A percentile compares a stretch with the other conserved stretches of the same genome.
Evolutionary conservation across 1,284 basidiomycete species (phyloP).

Genomic region (Cutaneotrichosporon sp.): DNA sequence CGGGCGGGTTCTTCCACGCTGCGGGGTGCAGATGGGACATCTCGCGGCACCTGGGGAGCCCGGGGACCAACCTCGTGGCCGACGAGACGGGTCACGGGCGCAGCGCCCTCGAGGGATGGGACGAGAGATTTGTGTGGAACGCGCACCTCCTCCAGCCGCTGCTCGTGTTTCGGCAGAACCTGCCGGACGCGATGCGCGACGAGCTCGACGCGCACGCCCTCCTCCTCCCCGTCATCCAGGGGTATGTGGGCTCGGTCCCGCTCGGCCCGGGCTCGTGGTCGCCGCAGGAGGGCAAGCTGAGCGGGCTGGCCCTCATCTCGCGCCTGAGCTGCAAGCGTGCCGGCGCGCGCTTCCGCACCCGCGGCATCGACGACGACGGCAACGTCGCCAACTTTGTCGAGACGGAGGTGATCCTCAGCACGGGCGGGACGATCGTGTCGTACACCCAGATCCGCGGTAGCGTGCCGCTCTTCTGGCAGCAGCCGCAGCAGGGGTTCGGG

Average conservation of each 20-base stretch:
- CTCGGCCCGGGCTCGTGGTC: slow-evolving; percentile 73
- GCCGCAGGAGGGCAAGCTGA: slow-evolving; percentile 58
- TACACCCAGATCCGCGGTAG: slow-evolving; percentile 93
- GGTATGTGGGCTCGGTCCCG: slow-evolving; percentile 67
- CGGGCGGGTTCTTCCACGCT: slow-evolving; percentile 93
- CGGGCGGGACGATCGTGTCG: slow-evolving; percentile 79
- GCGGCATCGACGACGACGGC: slow-evolving; percentile 97
- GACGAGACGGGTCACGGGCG: slow-evolving; percentile 21
- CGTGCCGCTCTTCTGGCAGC: slow-evolving; percentile 98
- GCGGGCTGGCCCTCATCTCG: slow-evolving; percentile 74
- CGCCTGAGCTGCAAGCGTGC: slow-evolving; percentile 92
- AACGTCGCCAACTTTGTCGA: slow-evolving; percentile 98
- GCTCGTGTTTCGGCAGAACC: slow-evolving; percentile 42
- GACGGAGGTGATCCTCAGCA: slow-evolving; percentile 89
- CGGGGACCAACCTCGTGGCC: slow-evolving; percentile 54
- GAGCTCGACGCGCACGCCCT: slow-evolving; percentile 51
- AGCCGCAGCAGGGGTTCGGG: slow-evolving; percentile 74
- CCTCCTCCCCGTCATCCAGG: slow-evolving; percentile 83
- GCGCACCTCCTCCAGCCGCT: slow-evolving; percentile 46
- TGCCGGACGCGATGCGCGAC: slow-evolving; percentile 53
- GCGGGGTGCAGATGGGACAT: slow-evolving; percentile 81
- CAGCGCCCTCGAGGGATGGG: slow-evolving; percentile 61
- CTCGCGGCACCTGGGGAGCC: slow-evolving; percentile 67
- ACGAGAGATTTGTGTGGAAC: slow-evolving; percentile 67
- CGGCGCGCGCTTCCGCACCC: slow-evolving; percentile 94